Evolutionary conservation across 164 flowering plant species (phyloP).

Genomic region (Santalum album): DNA sequence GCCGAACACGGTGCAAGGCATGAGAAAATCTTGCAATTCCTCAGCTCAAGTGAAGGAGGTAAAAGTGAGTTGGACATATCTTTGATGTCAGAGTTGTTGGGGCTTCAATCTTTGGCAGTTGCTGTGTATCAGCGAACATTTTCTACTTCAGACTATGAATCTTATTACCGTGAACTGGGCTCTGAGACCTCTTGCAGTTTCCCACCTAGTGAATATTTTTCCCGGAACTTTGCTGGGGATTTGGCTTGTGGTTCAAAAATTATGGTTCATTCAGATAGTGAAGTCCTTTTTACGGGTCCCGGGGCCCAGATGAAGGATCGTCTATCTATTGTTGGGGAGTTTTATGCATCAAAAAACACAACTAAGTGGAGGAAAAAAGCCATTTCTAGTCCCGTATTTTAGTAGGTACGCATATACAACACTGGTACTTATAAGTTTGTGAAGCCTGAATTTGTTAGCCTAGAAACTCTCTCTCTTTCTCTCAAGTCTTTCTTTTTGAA

Average conservation of each 20-base stretch:
- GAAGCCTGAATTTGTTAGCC: no score
- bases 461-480: no score
- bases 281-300: constrained; percentile 28
- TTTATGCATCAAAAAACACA: constrained; percentile 36
- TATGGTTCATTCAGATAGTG: constrained; percentile 33
- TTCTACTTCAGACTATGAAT: constrained; percentile 13
- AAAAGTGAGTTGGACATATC: constrained; percentile 30
- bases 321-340: constrained; percentile 48
- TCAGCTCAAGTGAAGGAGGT: constrained; percentile 34
- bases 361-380: constrained; percentile 22
- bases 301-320: constrained; percentile 51
- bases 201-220: constrained; percentile 22
- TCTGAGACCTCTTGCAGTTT: constrained; percentile 27
- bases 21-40: constrained; percentile 44
- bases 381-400: constrained; percentile 58
- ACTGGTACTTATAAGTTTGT: not conserved
- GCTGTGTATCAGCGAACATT: constrained; percentile 17
- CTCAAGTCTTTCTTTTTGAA: no score
- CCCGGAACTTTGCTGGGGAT: constrained; percentile 37
- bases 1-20: constrained; percentile 43
- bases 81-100: constrained; percentile 37
- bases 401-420: constrained; percentile 31
- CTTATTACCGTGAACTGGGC: constrained; percentile 9
- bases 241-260: constrained; percentile 29
- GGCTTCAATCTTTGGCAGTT: constrained; percentile 19